These are phyloP conservation scores for Cladosporium oxysporum DNA, from an alignment of 2,329 filamentous ascomycete genomes.

Conservation along the genomic window DNA sequence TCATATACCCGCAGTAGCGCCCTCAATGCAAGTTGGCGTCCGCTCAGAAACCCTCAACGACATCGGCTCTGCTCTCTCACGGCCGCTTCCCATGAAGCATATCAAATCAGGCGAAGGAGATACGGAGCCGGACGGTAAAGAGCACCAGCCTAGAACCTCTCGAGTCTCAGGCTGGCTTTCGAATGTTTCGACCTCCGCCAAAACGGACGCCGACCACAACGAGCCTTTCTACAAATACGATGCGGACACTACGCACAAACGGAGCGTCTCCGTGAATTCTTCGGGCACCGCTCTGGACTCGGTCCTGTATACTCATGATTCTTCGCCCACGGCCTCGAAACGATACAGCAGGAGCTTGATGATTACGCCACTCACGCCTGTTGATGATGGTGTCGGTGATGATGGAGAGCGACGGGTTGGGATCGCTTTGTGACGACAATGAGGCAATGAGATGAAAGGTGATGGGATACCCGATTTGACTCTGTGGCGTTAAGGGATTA, in stretches of 20 bases:
- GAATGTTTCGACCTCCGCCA: conserved; percentile 26
- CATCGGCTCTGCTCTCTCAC: conserved; percentile 50
- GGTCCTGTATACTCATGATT: conserved; percentile 15
- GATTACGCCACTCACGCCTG: conserved; percentile 12
- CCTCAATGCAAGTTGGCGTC: conserved; percentile 47
- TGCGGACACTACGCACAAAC: conserved; percentile 10
- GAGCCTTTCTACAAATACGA: conserved; percentile 30
- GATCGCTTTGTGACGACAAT: neutral
- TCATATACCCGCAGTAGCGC: conserved; percentile 51
- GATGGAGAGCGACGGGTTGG: neutral
- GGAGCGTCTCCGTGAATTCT: conserved; percentile 26
- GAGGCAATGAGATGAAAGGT: neutral
- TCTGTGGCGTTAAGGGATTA: neutral
- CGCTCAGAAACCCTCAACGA: conserved; percentile 51
- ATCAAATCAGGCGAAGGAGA: neutral
- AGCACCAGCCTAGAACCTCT: conserved; percentile 21
- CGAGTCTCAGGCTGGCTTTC: conserved; percentile 34
- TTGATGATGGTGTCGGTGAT: neutral
- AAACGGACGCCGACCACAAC: neutral
- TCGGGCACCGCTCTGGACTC: conserved; percentile 30
- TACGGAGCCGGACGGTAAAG: conserved; percentile 1
- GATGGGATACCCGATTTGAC: neutral
- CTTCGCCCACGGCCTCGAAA: conserved; percentile 26
- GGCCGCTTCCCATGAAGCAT: conserved; percentile 34
- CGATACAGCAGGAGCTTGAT: conserved; percentile 33